Evolutionary conservation across 441 rosid genomes (phyloP).

Genomic region (Pelargonium citronellum): DNA sequence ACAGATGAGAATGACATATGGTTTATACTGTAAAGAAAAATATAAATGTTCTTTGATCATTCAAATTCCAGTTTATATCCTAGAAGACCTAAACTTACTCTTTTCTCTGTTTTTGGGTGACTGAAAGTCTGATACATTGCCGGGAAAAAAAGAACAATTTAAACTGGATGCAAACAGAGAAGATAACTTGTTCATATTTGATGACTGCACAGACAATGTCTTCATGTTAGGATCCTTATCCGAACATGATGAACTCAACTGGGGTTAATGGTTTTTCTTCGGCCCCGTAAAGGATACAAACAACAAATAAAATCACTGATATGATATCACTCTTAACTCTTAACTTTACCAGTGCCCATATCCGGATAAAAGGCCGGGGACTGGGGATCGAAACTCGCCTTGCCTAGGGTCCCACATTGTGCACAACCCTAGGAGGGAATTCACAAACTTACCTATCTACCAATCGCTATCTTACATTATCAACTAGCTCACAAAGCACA

Average conservation of each 20-base stretch:
- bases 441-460: conserved; percentile 16
- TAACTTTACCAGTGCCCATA: conserved; percentile 21
- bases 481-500: conserved; percentile 22
- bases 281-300: conserved; percentile 13
- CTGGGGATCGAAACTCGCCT: conserved; percentile 27
- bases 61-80: no score
- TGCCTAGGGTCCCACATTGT: conserved; percentile 22
- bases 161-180: not conserved
- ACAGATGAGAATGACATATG: no score
- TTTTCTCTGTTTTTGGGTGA: not conserved
- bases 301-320: conserved; percentile 23
- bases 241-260: conserved; percentile 31
- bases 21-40: no score
- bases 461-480: conserved; percentile 16
- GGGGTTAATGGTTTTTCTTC: conserved; percentile 22
- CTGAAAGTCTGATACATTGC: not conserved
- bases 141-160: not conserved
- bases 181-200: conserved; percentile 14
- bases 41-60: no score
- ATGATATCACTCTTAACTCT: conserved; percentile 21
- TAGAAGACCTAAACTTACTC: no score
- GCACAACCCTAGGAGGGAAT: conserved; percentile 30
- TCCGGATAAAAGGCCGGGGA: conserved; percentile 43
- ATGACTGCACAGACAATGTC: conserved; percentile 30
- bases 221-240: conserved; percentile 49